Evolutionary conservation across 805 yeast species (phyloP).

Genomic region (Ogataea parapolymorpha): DNA sequence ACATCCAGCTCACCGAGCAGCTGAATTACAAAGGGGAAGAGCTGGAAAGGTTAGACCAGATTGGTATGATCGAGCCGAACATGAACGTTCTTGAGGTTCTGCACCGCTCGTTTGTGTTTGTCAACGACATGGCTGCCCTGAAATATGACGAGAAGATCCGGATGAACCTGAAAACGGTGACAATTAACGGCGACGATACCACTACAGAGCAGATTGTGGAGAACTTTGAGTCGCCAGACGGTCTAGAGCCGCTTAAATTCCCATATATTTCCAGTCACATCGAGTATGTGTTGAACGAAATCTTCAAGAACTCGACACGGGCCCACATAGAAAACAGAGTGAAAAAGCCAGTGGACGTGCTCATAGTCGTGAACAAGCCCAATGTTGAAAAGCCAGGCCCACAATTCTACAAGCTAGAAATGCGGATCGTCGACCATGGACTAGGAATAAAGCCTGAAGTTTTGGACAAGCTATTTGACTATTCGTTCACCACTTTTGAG

Average conservation of each 20-base stretch:
- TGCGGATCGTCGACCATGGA: slow-evolving; percentile 82
- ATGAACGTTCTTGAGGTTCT: slow-evolving; percentile 63
- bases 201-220: slow-evolving; percentile 32
- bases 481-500: slow-evolving; percentile 80
- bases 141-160: slow-evolving; percentile 77
- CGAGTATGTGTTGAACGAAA: slow-evolving; percentile 83
- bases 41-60: slow-evolving; percentile 39
- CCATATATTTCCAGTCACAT: slow-evolving; percentile 87
- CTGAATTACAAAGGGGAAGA: slow-evolving; percentile 36
- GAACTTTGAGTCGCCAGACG: slow-evolving; percentile 25
- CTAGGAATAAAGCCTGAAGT: slow-evolving; percentile 77
- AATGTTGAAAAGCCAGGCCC: slow-evolving; percentile 23
- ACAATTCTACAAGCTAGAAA: slow-evolving; percentile 43
- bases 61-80: slow-evolving; percentile 66
- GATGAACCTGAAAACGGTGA: slow-evolving; percentile 46
- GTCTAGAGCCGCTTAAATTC: slow-evolving; percentile 41
- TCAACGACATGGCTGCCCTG: slow-evolving; percentile 77
- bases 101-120: slow-evolving; percentile 64
- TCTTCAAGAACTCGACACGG: slow-evolving; percentile 81
- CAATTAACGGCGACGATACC: slow-evolving; percentile 29
- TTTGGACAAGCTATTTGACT: slow-evolving; percentile 71
- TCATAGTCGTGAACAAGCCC: slow-evolving; percentile 39
- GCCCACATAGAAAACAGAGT: slow-evolving; percentile 76
- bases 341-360: slow-evolving; percentile 43
- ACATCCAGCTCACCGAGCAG: slow-evolving; percentile 55